Evolutionary conservation across 2,329 filamentous ascomycete species (phyloP), one percentile per base, ranked within the genome.

Genomic region (Knufia fluminis): DNA sequence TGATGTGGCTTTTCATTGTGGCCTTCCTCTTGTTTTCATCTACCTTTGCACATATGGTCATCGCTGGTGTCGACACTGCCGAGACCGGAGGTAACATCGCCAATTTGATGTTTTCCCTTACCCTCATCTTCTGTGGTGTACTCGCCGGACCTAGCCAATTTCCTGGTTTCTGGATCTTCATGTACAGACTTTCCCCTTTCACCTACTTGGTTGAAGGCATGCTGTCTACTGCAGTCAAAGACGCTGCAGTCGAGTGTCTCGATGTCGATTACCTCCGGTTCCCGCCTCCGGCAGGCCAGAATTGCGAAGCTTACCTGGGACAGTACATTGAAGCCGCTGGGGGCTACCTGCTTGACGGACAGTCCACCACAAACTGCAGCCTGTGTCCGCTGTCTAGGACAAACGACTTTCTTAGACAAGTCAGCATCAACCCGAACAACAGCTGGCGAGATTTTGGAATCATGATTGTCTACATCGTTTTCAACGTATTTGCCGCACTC

Each of bases 111-210:
- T 74, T 78, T 52, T 71, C 77, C 22, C 72, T 84, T 62, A 75
- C 71, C 54, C 67, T 80, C 32, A 71, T 79, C 49, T 84, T 84
- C 69, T 78, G 75, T 58, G 67, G 54, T 61, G 82, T 86, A 2
- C 67, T 87, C 48, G 78, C 82, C 52, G 64, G 73, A 0, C 76
- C 80, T 0, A 52, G 60, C 2, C 71, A 73, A 0, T 70, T 88
- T 1, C 83, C 84, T 0, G 73, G 78, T 0, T 88, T 88, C 69
- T 89, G 84, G 84, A 79, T 79, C 53, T 87, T 86, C 68, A 87
- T 87, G 83, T 85, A 86, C 64, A 79, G 84, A 41, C 69, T 89
- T 43, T 88, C 83, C 0, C 88, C 89, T 0, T 85, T 95, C 59
- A 90, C 85, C 0, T 95, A 94, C 63, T 70, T 92, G 14, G 79